phyloP scores from a whole-genome alignment of 2,329 filamentous ascomycete species.

The Coleophoma cylindrospora region DNA sequence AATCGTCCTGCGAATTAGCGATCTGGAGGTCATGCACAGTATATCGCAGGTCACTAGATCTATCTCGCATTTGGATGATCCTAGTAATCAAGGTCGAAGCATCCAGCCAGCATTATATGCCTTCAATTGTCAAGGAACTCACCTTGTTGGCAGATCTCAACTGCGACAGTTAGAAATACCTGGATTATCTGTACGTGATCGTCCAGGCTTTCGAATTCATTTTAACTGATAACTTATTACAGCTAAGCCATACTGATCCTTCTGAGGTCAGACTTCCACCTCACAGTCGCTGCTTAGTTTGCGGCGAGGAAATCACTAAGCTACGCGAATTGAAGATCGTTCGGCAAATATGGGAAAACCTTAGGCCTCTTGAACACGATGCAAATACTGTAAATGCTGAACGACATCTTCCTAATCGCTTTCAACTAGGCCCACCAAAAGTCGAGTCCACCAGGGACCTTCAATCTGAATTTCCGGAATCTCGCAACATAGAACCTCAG shows the following conservation, averaged over 20 bases:
- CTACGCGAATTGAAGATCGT: slow-evolving; percentile 31
- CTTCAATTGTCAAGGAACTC: slow-evolving; percentile 30
- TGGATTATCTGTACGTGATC: slow-evolving; percentile 22
- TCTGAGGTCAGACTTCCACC: slow-evolving; percentile 18
- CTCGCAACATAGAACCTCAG: too few relatives aligned
- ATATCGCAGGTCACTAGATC: slow-evolving; percentile 30
- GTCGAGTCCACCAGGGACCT: slow-evolving; percentile 11
- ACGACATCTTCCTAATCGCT: slow-evolving; percentile 30
- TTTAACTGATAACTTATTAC: not conserved
- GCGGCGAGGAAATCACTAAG: slow-evolving; percentile 27
- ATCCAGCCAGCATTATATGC: slow-evolving; percentile 28
- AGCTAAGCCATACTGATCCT: slow-evolving; percentile 13
- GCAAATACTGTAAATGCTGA: slow-evolving; percentile 33
- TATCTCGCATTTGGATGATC: slow-evolving; percentile 31
- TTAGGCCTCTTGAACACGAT: slow-evolving; percentile 31
- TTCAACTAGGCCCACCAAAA: slow-evolving; percentile 28
- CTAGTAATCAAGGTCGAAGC: slow-evolving; percentile 23
- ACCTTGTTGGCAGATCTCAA: slow-evolving; percentile 31
- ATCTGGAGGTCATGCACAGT: slow-evolving; percentile 30
- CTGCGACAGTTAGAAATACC: slow-evolving; percentile 22
- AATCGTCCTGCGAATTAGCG: slow-evolving; percentile 32
- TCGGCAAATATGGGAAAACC: slow-evolving; percentile 30
- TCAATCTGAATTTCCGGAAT: not conserved
- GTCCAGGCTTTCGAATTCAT: not conserved
- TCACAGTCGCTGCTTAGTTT: slow-evolving; percentile 28